phyloP scores from a whole-genome alignment of 2,329 filamentous ascomycete species.

The Fusarium protoensiforme region DNA sequence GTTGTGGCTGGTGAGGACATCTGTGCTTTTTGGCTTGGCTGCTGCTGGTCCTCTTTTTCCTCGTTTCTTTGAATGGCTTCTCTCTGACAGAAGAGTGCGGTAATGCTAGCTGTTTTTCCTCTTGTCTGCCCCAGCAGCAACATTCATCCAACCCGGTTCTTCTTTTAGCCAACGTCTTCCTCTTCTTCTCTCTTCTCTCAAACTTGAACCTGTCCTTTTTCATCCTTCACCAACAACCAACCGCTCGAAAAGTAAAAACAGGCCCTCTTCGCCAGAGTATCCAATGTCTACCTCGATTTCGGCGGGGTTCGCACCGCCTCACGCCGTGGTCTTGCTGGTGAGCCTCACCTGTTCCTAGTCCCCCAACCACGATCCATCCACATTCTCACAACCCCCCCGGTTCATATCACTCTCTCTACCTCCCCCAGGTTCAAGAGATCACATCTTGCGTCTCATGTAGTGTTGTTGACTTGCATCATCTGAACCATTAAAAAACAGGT shows the following conservation, averaged over 20 bases:
- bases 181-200: background rate
- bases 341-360: constrained; percentile 20
- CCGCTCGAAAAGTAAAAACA: background rate
- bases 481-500: constrained; percentile 55
- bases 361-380: background rate
- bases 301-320: constrained; percentile 34
- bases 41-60: background rate
- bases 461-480: constrained; percentile 12
- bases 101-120: constrained; percentile 11
- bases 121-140: constrained; percentile 12
- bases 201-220: background rate
- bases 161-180: constrained; percentile 1
- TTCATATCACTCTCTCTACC: background rate
- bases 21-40: constrained; percentile 8
- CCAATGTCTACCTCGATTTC: constrained; percentile 15
- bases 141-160: constrained; percentile 10
- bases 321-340: constrained; percentile 39
- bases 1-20: constrained; percentile 29
- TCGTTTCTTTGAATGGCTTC: constrained; percentile 10
- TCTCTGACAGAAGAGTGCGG: constrained; percentile 13
- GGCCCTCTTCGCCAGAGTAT: background rate
- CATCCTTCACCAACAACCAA: background rate
- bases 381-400: background rate
- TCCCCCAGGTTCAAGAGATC: constrained; percentile 7
- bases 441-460: background rate